phyloP scores from a whole-genome alignment of 2,329 filamentous ascomycete species.

The Monilinia aucupariae region DNA sequence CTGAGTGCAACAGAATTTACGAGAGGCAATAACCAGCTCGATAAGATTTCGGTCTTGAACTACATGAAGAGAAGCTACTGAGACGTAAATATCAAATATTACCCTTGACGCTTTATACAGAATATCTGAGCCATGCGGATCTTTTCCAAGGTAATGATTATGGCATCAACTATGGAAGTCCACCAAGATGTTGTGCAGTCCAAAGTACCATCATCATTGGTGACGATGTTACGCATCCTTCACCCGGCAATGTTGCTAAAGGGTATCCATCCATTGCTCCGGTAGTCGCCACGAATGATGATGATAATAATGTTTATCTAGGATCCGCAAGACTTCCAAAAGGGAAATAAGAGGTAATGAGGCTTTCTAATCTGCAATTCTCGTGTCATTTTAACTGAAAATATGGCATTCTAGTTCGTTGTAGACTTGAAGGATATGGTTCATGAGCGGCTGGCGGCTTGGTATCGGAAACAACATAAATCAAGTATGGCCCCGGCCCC shows the following conservation, averaged over 20 bases:
- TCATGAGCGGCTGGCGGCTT: not conserved
- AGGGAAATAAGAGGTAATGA: not conserved
- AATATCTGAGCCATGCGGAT: not conserved
- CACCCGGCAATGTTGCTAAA: not conserved
- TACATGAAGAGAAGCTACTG: not conserved
- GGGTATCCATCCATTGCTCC: not conserved
- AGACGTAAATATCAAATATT: not conserved
- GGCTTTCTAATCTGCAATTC: not conserved
- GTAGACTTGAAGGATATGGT: not conserved
- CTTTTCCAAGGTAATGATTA: not conserved
- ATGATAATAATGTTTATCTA: not conserved
- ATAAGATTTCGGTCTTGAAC: not conserved
- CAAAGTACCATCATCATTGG: not conserved
- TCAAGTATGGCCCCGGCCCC: no score
- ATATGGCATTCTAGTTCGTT: not conserved
- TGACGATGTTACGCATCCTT: slow-evolving; percentile 7
- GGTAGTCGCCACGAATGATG: not conserved
- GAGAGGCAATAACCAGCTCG: not conserved
- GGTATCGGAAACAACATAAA: not conserved
- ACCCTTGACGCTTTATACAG: not conserved
- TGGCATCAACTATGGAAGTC: not conserved
- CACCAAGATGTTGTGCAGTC: not conserved
- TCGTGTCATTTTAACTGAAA: not conserved
- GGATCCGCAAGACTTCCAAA: not conserved
- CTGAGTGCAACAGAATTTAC: not conserved